Evolutionary conservation across 2,329 filamentous ascomycete genomes (phyloP), one percentile per base, ranked within the genome.

Genomic region (Lecanosticta acicola): DNA sequence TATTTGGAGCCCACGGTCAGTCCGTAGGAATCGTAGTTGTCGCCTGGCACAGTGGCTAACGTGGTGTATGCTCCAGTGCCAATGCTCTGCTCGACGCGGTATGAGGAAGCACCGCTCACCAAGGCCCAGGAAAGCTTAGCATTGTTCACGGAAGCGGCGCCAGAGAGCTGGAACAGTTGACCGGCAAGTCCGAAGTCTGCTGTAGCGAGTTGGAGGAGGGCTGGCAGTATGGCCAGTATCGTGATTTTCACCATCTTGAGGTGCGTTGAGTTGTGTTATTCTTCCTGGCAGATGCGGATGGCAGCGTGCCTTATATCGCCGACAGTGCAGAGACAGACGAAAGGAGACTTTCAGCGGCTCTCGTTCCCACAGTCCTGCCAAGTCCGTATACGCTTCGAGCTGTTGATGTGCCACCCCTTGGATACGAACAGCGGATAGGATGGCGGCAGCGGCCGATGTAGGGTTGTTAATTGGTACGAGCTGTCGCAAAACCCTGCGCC

Each of bases 151-250:
- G 41, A 35, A 24, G 35, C 35, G 9, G 38, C 32, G n/a, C 51
- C 48, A n/a, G 45, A 14, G 8, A 56, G 46, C 21, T 44, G 46
- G 21, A 56, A 56, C 2, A 56, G 43, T 32, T 56, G 51, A n/a
- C 40, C 45, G 17, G 53, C 51, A 10, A 54, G 32, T 9, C 46
- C 41, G 32, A 56, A 45, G 13, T 54, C 48, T 32, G 53, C 53
- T 16, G 32, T 24, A 3, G 32, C 20, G 4, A 41, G n/a, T 18
- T n/a, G n/a, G 9, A 19, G 18, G 32, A 50, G 11, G n/a, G 41
- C 44, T 32, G 48, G 19, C 20, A 50, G 37, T 7, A 45, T 11
- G 3, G 29, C 14, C 7, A 47, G 17, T 14, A 32, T 34, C 8
- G 37, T 18, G 19, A 33, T 14, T 10, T 17, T 14, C 3, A 26